These are phyloP conservation scores for Talaromyces thailandensis DNA, from an alignment of 495 filamentous ascomycete genomes.

Conservation along the genomic window DNA sequence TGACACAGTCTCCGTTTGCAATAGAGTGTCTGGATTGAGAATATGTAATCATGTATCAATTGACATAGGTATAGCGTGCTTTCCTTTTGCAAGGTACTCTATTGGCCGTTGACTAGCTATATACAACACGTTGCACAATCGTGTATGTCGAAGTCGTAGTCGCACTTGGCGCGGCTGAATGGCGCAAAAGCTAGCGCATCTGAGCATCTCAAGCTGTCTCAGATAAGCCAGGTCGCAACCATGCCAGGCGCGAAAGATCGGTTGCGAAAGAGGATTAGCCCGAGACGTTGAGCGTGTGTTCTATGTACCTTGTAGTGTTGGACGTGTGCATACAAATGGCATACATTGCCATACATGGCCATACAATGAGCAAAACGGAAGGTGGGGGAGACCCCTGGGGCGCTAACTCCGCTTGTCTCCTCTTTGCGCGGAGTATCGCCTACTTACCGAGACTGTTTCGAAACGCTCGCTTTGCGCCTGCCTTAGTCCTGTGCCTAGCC, in stretches of 20 bases:
- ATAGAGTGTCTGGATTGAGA: not conserved
- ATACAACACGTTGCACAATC: not conserved
- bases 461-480: not conserved
- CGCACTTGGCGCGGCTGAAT: not conserved
- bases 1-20: not conserved
- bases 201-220: not conserved
- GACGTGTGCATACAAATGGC: too few species aligned
- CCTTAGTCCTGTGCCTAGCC: not conserved
- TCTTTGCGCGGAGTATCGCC: slow-evolving; percentile 4
- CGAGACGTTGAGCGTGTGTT: not conserved
- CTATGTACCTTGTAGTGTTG: too few species aligned
- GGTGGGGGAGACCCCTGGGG: not conserved
- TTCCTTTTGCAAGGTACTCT: not conserved
- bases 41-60: not conserved
- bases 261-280: not conserved
- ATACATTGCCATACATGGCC: too few species aligned
- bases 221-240: not conserved
- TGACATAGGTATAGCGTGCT: not conserved
- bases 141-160: not conserved
- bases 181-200: not conserved
- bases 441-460: not conserved
- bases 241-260: slow-evolving; percentile 2
- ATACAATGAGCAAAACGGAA: too few species aligned
- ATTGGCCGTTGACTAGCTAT: not conserved
- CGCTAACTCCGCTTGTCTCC: slow-evolving; percentile 3